Base-by-base conservation (phyloP, 108 stramenopile species). In the Phaeodactylum tricornutum region DNA sequence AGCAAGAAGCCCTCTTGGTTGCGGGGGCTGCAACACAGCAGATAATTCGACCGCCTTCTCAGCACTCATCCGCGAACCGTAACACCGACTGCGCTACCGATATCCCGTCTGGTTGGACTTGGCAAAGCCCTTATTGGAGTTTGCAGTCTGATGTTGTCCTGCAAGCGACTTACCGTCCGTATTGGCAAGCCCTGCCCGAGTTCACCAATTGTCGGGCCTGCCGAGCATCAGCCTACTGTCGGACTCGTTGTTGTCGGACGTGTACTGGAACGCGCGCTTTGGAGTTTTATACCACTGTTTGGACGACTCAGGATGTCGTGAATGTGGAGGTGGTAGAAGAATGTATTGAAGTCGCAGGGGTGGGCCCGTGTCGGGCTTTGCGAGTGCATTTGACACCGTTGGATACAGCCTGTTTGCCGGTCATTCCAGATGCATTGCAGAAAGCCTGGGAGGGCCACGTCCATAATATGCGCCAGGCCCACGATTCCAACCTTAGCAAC, bases 311-410 rank as follows among this genome's bases (percentile, higher is more conserved):
- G 1, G 55, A 71, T 35, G 50, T 68, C 12, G 44, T 42, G n/a
- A 23, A 20, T 52, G 57, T 57, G 38, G 36, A 55, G 57, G 20
- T 44, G 27, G 15, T 47, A 27, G 16, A 17, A 47, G n/a, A 38
- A 54, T 25, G 39, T 56, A 16, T 4, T 2, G 19, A 7, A 7
- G 77, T 88, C 53, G 60, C 71, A 39, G 83, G 83, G 8, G 53
- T 83, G 41, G 87, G 83, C 40, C 29, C 50, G n/a, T 89, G 87
- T 50, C 69, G 70, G 33, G 87, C 81, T 7, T 30, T 85, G 14
- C 61, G 71, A 37, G 59, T 89, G 11, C 68, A 63, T 58, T 60
- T 89, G 40, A 55, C 51, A 47, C 71, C 76, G 5, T 17, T 62
- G 32, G 53, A 34, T 6, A 17, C 24, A 4, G 44, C 24, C 3